These are phyloP conservation scores for Thelonectria rubi DNA, from an alignment of 2,329 filamentous ascomycete species.

Conservation along the genomic window DNA sequence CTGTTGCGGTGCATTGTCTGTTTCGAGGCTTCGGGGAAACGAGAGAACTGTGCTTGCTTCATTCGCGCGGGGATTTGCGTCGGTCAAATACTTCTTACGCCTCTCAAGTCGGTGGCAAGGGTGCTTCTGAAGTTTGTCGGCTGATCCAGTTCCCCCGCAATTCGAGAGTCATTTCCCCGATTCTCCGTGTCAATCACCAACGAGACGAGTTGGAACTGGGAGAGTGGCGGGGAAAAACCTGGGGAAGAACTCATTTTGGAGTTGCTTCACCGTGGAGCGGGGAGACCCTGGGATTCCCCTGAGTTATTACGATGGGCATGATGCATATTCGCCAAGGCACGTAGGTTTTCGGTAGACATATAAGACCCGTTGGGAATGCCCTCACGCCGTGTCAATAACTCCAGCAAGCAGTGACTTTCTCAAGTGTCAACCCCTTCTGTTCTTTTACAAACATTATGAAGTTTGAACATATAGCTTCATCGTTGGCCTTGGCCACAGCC, in stretches of 20 bases:
- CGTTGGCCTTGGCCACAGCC: constrained; percentile 11
- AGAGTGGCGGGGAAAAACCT: constrained; percentile 17
- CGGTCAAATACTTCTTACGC: constrained; percentile 30
- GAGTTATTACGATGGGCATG: not conserved
- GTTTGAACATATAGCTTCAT: constrained; percentile 3
- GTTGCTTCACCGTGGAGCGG: not conserved
- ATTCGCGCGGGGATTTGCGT: constrained; percentile 29
- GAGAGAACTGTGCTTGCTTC: not conserved
- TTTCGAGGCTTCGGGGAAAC: not conserved
- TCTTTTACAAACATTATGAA: constrained; percentile 22
- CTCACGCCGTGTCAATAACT: not conserved
- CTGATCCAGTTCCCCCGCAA: constrained; percentile 19
- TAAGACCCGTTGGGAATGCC: constrained; percentile 3
- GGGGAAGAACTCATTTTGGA: constrained; percentile 11
- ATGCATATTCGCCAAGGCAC: not conserved
- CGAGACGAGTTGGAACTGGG: constrained; percentile 1
- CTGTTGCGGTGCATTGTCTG: constrained; percentile 23
- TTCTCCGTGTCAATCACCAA: constrained; percentile 31
- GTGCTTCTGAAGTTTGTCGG: not conserved
- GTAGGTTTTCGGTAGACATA: not conserved
- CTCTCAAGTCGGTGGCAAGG: no score
- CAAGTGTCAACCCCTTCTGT: not conserved
- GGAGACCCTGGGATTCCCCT: no score
- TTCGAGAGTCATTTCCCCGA: constrained; percentile 24
- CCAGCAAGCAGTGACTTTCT: not conserved